A percentile compares a stretch with the other conserved stretches of the same genome.
Conservation (phyloP, 2,329 filamentous ascomycete genomes). For the Diatrype stigma region DNA sequence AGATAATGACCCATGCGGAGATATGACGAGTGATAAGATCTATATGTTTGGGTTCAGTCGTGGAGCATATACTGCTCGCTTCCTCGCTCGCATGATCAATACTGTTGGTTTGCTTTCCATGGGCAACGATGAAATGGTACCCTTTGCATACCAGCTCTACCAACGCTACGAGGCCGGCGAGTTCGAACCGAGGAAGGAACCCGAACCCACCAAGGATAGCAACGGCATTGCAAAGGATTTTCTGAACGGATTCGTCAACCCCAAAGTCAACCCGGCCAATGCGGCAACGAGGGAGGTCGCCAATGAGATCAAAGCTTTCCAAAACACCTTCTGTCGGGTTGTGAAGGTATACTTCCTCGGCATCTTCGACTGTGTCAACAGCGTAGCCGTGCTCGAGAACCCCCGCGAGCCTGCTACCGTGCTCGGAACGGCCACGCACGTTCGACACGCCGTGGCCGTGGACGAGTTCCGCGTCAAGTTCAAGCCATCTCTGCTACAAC, state of each 20-base stretch:
- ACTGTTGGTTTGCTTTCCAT: conserved; percentile 45
- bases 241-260: too few relatives aligned
- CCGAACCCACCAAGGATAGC: conserved; percentile 5
- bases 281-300: conserved; percentile 10
- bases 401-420: conserved; percentile 34
- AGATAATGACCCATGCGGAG: too few relatives aligned
- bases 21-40: conserved; percentile 38
- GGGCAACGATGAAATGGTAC: conserved; percentile 51
- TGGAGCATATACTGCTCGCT: conserved; percentile 49
- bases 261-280: background rate
- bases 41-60: conserved; percentile 53
- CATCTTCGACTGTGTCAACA: conserved; percentile 52
- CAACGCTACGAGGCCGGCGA: conserved; percentile 38
- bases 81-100: conserved; percentile 48
- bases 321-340: conserved; percentile 43
- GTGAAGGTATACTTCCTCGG: conserved; percentile 52
- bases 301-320: conserved; percentile 41
- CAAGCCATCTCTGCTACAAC: conserved; percentile 44
- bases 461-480: conserved; percentile 54
- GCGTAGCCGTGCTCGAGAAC: conserved; percentile 40
- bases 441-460: conserved; percentile 50
- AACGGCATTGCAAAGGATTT: conserved; percentile 22
- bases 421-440: conserved; percentile 37
- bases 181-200: conserved; percentile 16
- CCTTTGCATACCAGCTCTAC: conserved; percentile 43